Conservation (phyloP, 2,329 filamentous ascomycete species). For the Diaporthe citrichinensis region DNA sequence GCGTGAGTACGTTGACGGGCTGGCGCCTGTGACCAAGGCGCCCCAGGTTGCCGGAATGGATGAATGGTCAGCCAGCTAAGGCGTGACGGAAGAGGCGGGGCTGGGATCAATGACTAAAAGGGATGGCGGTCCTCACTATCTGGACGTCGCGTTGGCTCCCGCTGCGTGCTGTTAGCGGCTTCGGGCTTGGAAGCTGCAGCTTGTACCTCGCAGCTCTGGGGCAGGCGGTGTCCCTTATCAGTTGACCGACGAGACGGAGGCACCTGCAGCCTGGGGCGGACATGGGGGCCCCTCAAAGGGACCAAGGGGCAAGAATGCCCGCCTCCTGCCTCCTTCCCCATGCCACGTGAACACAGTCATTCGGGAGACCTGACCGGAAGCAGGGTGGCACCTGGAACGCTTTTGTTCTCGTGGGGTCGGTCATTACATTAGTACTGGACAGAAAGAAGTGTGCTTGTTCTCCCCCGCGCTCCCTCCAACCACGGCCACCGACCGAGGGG, state of each 20-base stretch:
- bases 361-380: conserved; percentile 8
- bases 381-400: conserved; percentile 22
- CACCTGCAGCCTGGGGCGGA: conserved; percentile 27
- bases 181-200: neutral
- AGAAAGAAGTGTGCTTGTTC: neutral
- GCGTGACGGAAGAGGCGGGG: conserved; percentile 30
- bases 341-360: conserved; percentile 33
- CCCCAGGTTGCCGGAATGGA: conserved; percentile 30
- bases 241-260: conserved; percentile 29
- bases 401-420: conserved; percentile 15
- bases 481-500: neutral
- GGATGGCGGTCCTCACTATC: conserved; percentile 1
- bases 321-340: neutral
- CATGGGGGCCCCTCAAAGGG: conserved; percentile 13
- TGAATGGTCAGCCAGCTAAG: conserved; percentile 32
- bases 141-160: neutral
- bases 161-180: neutral
- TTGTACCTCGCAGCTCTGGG: conserved; percentile 15
- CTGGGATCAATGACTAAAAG: conserved; percentile 25
- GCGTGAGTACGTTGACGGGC: conserved; percentile 18
- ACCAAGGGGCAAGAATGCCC: neutral
- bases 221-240: conserved; percentile 34
- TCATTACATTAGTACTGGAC: neutral
- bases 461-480: neutral
- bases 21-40: conserved; percentile 33